Evolutionary conservation across 148 eudicot species (phyloP).

Genomic region (Rheum nobile): DNA sequence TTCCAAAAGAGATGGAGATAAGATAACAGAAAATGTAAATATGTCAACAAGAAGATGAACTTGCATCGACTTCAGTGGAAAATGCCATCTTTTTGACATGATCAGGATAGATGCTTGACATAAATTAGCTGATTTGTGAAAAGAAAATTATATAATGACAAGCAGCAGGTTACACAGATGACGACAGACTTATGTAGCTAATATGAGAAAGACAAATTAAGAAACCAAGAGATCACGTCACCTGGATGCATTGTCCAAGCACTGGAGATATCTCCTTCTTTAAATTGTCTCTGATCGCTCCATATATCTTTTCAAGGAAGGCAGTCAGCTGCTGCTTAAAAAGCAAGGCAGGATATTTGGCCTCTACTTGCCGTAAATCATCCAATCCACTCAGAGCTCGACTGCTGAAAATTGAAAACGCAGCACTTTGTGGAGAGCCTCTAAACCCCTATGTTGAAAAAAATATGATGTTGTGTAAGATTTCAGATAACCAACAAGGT

Average conservation of each 20-base stretch:
- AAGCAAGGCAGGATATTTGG: constrained; percentile 89
- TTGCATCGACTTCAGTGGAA: not conserved
- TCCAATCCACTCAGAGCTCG: constrained; percentile 26
- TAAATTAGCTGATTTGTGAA: not conserved
- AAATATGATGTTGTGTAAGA: not conserved
- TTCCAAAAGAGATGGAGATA: not conserved
- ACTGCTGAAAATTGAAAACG: constrained; percentile 26
- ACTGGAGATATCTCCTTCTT: constrained; percentile 86
- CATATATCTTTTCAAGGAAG: constrained; percentile 87
- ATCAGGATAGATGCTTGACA: not conserved
- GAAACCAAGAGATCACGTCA: constrained; percentile 13
- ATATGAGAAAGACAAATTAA: not conserved
- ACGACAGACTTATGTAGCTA: not conserved
- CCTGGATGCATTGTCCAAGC: constrained; percentile 87
- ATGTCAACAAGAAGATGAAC: not conserved
- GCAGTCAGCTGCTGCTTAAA: constrained; percentile 97
- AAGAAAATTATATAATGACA: not conserved
- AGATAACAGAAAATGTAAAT: not conserved
- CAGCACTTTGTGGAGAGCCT: constrained; percentile 32
- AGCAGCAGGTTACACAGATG: not conserved
- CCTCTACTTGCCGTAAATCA: constrained; percentile 56
- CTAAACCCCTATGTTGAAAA: constrained; percentile 25
- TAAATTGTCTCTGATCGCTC: constrained; percentile 83
- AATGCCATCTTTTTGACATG: not conserved
- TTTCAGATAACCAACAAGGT: not conserved